Percentiles rank a stretch among this genome's conserved stretches.
Conservation (phyloP, 2,329 filamentous ascomycete species). For the Penicillium decumbens region DNA sequence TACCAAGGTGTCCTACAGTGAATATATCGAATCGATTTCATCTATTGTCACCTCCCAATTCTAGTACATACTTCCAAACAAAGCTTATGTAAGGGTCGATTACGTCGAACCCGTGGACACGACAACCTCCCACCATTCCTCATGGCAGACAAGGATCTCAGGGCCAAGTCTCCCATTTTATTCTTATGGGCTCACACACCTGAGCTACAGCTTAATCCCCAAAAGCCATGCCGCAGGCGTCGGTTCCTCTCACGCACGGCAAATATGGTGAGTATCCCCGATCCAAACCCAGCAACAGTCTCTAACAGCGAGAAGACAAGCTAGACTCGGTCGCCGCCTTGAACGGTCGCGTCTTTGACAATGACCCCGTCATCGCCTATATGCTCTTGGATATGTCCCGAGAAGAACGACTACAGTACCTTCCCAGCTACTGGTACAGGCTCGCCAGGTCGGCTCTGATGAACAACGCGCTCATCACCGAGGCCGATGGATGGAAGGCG, state of each 20-base stretch:
- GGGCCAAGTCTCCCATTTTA: conserved; percentile 1
- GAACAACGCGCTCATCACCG: conserved; percentile 21
- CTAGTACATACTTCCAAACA: too few relatives aligned
- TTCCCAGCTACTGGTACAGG: conserved; percentile 20
- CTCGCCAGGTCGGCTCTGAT: conserved; percentile 20
- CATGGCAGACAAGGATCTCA: conserved; percentile 1
- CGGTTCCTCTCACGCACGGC: conserved; percentile 13
- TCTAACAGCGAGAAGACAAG: conserved; percentile 4
- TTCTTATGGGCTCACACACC: background rate
- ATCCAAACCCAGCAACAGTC: too few relatives aligned
- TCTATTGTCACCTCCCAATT: too few relatives aligned
- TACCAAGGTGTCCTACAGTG: too few relatives aligned
- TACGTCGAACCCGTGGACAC: background rate
- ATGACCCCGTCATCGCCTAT: conserved; percentile 20
- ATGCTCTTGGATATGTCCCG: conserved; percentile 20
- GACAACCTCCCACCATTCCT: background rate
- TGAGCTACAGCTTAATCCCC: background rate
- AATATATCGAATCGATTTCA: too few relatives aligned
- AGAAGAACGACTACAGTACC: conserved; percentile 17
- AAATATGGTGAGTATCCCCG: conserved; percentile 6
- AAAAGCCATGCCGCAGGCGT: conserved; percentile 6
- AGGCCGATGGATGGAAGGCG: conserved; percentile 22
- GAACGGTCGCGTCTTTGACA: conserved; percentile 21
- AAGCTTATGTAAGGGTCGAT: conserved; percentile 6
- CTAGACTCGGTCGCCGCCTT: conserved; percentile 13